Evolutionary conservation across 495 filamentous ascomycete species (phyloP), one percentile per base, ranked within the genome.

Genomic region (Penicillium manginii): DNA sequence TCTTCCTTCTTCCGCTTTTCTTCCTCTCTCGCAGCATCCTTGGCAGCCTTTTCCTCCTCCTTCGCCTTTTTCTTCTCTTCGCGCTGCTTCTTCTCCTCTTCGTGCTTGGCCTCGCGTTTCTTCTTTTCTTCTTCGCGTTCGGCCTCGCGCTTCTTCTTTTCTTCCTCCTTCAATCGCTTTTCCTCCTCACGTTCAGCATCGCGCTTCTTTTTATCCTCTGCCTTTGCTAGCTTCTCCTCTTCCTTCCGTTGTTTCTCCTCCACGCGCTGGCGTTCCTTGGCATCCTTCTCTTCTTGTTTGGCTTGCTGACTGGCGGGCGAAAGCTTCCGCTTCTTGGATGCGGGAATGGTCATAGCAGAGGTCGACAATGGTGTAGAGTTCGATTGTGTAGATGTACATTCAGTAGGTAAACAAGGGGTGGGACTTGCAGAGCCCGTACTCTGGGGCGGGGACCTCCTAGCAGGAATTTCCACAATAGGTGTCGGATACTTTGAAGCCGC

Each of bases 1-100:
- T 86, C 83, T 22, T 86, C 83, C 57, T 78, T 84, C 54, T 81
- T 90, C 35, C 75, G 72, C 54, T 80, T 84, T 46, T 84, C 82
- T 32, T 84, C 81, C 48, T 85, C 81, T 52, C 75, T 86, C 32
- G 81, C 78, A 1, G 68, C 70, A 21, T 84, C 68, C 76, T 83
- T 60, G 66, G 78, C 73, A 21, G 69, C 72, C 67, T 85, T 87
- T 59, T 87, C 89, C 50, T 87, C 83, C 51, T 88, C 83, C 57
- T 81, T 87, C 21, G 80, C 80, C 62, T 72, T 89, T 80, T 52
- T 84, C 75, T 81, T 83, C 78, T 71, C 73, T 60, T 71, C 75
- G 6, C 67, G 66, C 50, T 67, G 75, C 69, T 62, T 78, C 66
- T 58, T 72, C 62, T 64, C 63, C 26, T 63, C 78, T 51, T 81